Percentiles rank a stretch among this genome's conserved stretches.
These are phyloP conservation scores for Lipomyces yamadae DNA, from an alignment of 805 yeast species.

Conservation along the genomic window DNA sequence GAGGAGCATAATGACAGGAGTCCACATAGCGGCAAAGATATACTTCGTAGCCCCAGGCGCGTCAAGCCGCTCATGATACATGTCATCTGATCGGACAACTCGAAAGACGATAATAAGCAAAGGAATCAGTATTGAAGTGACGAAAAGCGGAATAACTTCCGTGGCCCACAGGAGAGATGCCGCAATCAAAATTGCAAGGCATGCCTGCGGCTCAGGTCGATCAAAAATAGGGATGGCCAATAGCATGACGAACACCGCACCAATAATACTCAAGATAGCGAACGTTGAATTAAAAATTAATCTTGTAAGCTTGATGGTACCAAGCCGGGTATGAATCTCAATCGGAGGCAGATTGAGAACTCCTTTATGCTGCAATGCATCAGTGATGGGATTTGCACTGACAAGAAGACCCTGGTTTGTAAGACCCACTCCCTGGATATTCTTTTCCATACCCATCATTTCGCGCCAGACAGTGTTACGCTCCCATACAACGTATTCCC, in stretches of 20 bases:
- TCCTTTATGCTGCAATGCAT: conserved; percentile 27
- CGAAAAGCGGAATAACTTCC: conserved; percentile 85
- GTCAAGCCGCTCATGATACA: conserved; percentile 55
- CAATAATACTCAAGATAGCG: conserved; percentile 55
- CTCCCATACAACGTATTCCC: conserved; percentile 97
- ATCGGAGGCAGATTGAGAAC: conserved; percentile 24
- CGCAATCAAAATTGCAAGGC: conserved; percentile 80
- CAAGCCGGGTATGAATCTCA: conserved; percentile 28
- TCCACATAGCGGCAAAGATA: conserved; percentile 91
- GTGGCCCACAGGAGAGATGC: conserved; percentile 95
- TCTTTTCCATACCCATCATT: conserved; percentile 87
- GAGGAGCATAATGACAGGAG: conserved; percentile 85
- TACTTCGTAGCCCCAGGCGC: conserved; percentile 76
- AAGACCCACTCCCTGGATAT: conserved; percentile 69
- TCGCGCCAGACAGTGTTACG: conserved; percentile 98
- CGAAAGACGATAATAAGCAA: conserved; percentile 73
- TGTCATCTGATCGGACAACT: conserved; percentile 62
- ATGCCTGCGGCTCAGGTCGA: conserved; percentile 71
- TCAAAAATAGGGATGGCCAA: conserved; percentile 51
- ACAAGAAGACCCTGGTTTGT: conserved; percentile 29
- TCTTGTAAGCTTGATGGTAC: conserved; percentile 45
- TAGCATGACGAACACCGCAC: conserved; percentile 55
- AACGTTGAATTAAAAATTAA: conserved; percentile 49
- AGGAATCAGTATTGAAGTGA: conserved; percentile 84
- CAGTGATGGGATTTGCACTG: conserved; percentile 31